Conservation (phyloP, 192 early-diverging fungal species). For the Coemansia sp. region DNA sequence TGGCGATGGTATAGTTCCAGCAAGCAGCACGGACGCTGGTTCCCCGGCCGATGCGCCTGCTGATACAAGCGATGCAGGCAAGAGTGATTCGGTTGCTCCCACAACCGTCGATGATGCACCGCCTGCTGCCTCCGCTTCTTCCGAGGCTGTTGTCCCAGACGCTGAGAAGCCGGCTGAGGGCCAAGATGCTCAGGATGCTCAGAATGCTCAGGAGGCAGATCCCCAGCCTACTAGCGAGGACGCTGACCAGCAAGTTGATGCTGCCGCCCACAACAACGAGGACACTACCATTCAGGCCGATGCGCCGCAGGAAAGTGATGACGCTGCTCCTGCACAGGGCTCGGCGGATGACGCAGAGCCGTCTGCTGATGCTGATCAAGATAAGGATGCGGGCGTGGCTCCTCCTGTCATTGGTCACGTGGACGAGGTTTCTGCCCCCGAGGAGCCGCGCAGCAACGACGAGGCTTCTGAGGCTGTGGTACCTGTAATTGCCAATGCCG, state of each 20-base stretch:
- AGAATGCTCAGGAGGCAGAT: slow-evolving; percentile 9
- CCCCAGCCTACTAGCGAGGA: slow-evolving; percentile 11
- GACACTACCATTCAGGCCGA: not conserved
- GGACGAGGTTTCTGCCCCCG: slow-evolving; percentile 7
- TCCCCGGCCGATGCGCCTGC: slow-evolving; percentile 5
- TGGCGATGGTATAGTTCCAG: not conserved
- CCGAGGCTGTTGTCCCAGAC: slow-evolving; percentile 6
- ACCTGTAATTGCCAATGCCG: not conserved
- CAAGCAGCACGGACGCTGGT: not conserved
- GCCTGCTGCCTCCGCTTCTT: not conserved
- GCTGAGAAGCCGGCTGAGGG: slow-evolving; percentile 10
- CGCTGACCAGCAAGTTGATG: slow-evolving; percentile 4
- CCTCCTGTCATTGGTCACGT: slow-evolving; percentile 7
- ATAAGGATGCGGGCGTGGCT: not conserved
- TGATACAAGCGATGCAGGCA: slow-evolving; percentile 7
- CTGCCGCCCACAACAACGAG: not conserved
- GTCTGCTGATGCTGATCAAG: slow-evolving; percentile 5
- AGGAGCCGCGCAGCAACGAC: slow-evolving; percentile 9
- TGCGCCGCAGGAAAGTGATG: slow-evolving; percentile 2
- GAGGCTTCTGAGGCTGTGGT: slow-evolving; percentile 10
- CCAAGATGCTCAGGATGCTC: slow-evolving; percentile 7
- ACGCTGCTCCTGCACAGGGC: slow-evolving; percentile 3
- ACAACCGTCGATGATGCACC: slow-evolving; percentile 6
- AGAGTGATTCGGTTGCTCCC: not conserved
- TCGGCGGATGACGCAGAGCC: slow-evolving; percentile 11